These are phyloP conservation scores for Mycosarcoma maydis DNA, from an alignment of 1,284 basidiomycete genomes.

Conservation along the genomic window DNA sequence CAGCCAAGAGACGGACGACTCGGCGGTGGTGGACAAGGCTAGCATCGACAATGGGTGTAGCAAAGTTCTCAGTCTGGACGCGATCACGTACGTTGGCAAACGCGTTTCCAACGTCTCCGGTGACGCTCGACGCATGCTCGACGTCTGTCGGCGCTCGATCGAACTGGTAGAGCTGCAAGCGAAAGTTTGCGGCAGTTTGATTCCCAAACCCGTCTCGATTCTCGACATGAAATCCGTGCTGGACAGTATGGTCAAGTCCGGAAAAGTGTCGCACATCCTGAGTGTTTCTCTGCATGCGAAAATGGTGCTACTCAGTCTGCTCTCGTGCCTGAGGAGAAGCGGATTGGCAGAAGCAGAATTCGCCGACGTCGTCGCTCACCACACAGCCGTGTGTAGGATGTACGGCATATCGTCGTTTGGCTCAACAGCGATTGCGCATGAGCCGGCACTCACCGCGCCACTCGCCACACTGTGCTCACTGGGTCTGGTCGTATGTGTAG, in stretches of 20 bases:
- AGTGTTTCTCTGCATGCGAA: conserved; percentile 59
- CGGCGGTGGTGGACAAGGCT: background rate
- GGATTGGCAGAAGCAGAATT: conserved; percentile 88
- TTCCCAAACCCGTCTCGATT: conserved; percentile 73
- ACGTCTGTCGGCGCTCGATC: conserved; percentile 77
- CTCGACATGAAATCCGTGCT: conserved; percentile 84
- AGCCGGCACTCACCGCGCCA: conserved; percentile 27
- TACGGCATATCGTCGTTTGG: conserved; percentile 24
- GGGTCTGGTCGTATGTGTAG: conserved; percentile 59
- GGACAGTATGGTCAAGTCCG: conserved; percentile 88
- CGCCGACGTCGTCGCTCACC: conserved; percentile 73
- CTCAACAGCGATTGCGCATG: background rate
- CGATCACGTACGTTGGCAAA: conserved; percentile 87
- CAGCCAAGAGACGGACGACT: no score
- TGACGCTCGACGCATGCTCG: conserved; percentile 90
- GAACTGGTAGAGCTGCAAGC: conserved; percentile 51
- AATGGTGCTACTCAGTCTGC: conserved; percentile 74
- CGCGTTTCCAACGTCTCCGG: conserved; percentile 92
- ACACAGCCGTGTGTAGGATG: conserved; percentile 49
- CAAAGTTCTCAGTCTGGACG: conserved; percentile 74
- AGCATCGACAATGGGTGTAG: conserved; percentile 71
- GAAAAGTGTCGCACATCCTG: conserved; percentile 71
- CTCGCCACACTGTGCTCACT: conserved; percentile 49
- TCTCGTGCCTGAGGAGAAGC: conserved; percentile 82
- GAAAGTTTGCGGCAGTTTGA: conserved; percentile 47